phyloP scores from a whole-genome alignment of 2,329 filamentous ascomycete genomes.

The Catunica adiposa region DNA sequence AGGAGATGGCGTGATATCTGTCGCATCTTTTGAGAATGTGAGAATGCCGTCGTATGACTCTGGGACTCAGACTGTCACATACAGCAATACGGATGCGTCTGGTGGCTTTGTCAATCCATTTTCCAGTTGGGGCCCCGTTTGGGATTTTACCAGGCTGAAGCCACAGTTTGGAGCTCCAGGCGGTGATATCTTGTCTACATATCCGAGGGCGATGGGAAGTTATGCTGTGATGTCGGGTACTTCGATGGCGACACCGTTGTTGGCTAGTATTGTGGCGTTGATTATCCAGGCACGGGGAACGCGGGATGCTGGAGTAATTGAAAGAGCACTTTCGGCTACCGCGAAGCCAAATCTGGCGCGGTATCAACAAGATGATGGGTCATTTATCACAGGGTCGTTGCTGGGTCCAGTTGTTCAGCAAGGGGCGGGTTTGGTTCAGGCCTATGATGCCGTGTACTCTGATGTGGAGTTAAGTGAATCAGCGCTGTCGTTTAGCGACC shows the following conservation, averaged over 20 bases:
- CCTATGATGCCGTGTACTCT: slow-evolving; percentile 18
- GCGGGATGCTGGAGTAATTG: slow-evolving; percentile 18
- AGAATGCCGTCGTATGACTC: slow-evolving; percentile 13
- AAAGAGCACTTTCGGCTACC: slow-evolving; percentile 20
- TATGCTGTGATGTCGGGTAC: slow-evolving; percentile 31
- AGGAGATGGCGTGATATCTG: slow-evolving; percentile 20
- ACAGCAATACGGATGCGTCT: slow-evolving; percentile 12
- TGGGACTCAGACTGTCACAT: slow-evolving; percentile 9
- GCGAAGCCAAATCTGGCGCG: slow-evolving; percentile 20
- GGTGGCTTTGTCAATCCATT: background rate
- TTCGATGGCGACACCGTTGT: slow-evolving; percentile 39
- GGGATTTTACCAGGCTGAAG: slow-evolving; percentile 18
- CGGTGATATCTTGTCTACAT: slow-evolving; percentile 22
- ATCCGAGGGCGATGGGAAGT: slow-evolving; percentile 15
- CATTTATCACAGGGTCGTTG: slow-evolving; percentile 10
- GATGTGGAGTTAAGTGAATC: background rate
- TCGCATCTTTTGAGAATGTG: slow-evolving; percentile 17
- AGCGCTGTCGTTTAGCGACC: background rate
- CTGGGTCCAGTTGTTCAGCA: slow-evolving; percentile 21
- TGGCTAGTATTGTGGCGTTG: slow-evolving; percentile 33
- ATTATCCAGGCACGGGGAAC: slow-evolving; percentile 21
- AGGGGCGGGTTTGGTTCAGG: slow-evolving; percentile 22
- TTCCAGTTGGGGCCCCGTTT: slow-evolving; percentile 12
- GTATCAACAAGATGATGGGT: slow-evolving; percentile 15
- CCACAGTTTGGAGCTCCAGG: slow-evolving; percentile 22